Evolutionary conservation across 2,329 filamentous ascomycete genomes (phyloP), one percentile per base, ranked within the genome.

Genomic region (Ceratocystis albifundus): DNA sequence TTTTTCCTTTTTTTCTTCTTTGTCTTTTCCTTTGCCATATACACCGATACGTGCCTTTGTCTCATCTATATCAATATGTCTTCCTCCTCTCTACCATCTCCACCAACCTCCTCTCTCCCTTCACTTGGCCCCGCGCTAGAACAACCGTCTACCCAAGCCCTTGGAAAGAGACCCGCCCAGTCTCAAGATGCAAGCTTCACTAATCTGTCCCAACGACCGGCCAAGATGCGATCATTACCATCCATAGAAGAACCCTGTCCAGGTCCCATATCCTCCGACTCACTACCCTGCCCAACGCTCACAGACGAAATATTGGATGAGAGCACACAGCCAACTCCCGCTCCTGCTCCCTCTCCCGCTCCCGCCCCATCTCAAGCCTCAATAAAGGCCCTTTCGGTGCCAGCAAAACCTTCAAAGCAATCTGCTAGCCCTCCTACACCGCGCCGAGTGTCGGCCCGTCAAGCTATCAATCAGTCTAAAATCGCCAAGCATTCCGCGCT

Each of bases 401-500:
- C 25, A 8, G 20, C 15, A 62, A 4, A 32, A 10, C 32, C 61
- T 25, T 25, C 17, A 28, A 32, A 46, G n/a, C 61, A 44, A 22
- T 36, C n/a, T 32, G 8, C 36, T n/a, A 45, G 5, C 41, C 3
- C 20, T 20, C 20, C 59, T 32, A 15, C 41, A 5, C 8, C 25
- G 4, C 64, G 53, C 15, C 28, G 64, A 20, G 20, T 25, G 22
- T 65, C 64, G 4, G 36, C 64, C 15, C 50, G 64, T 10, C 64
- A 61, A n/a, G 32, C 64, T 22, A 36, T 44, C 1, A 46, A 65
- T 1, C 15, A 28, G 5, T 17, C 28, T 2, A 50, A 46, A 61
- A 32, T 41, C 25, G n/a, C 28, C 28, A 20, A 46, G 10, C 2
- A 62, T 17, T n/a, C 25, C 17, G 50, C 15, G 48, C 7, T n/a